Conservation (phyloP, 352 stramenopile genomes). For the Phytophthora fragariae region DNA sequence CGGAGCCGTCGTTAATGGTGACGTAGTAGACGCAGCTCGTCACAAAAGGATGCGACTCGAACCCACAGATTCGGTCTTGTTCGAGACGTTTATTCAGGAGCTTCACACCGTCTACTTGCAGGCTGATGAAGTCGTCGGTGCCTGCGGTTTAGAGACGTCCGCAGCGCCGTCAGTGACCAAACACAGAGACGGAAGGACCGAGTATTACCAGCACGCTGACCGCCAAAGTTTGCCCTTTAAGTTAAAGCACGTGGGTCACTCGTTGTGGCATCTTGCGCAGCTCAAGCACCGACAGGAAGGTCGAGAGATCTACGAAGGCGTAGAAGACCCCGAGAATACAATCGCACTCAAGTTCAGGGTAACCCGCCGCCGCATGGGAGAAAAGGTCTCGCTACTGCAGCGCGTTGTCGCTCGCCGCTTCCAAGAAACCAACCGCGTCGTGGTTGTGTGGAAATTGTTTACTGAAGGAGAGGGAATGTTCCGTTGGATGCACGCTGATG, state of each 20-base stretch:
- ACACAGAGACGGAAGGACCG: slow-evolving; percentile 24
- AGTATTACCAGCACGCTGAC: slow-evolving; percentile 32
- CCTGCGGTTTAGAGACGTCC: slow-evolving; percentile 17
- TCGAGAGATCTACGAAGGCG: slow-evolving; percentile 18
- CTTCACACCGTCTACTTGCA: slow-evolving; percentile 36
- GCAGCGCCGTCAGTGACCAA: slow-evolving; percentile 14
- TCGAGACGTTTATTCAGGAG: slow-evolving; percentile 46
- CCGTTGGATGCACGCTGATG: slow-evolving; percentile 38
- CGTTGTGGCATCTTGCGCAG: slow-evolving; percentile 34
- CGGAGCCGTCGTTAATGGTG: slow-evolving; percentile 9
- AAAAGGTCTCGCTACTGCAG: slow-evolving; percentile 32
- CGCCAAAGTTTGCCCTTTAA: slow-evolving; percentile 38
- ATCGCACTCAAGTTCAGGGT: slow-evolving; percentile 42
- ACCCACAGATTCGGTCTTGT: slow-evolving; percentile 39
- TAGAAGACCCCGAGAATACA: slow-evolving; percentile 30
- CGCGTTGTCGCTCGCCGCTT: slow-evolving; percentile 52
- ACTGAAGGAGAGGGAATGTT: slow-evolving; percentile 49
- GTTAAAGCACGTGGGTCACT: slow-evolving; percentile 34
- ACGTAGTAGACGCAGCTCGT: slow-evolving; percentile 12
- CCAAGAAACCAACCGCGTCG: slow-evolving; percentile 52
- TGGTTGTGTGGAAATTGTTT: slow-evolving; percentile 71
- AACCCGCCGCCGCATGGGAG: slow-evolving; percentile 20
- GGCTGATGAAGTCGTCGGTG: slow-evolving; percentile 21
- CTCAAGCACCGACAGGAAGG: slow-evolving; percentile 37
- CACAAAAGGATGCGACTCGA: slow-evolving; percentile 37